These are phyloP conservation scores for Pseudocercospora cruenta DNA, from an alignment of 2,329 filamentous ascomycete genomes.

Conservation along the genomic window DNA sequence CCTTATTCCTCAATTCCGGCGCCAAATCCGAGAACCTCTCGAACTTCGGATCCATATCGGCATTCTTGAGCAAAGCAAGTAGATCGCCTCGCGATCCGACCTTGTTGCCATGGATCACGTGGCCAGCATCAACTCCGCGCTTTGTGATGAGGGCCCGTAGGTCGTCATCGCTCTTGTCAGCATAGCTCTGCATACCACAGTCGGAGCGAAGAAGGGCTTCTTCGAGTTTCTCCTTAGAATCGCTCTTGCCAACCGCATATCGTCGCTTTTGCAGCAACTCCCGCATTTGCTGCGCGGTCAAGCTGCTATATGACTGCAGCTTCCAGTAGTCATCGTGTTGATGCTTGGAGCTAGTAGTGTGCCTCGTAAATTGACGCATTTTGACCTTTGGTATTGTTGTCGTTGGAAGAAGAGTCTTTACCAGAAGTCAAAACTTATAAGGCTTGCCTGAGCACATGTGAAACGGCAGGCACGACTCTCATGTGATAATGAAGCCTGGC, in stretches of 20 bases:
- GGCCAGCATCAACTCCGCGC: conserved; percentile 2
- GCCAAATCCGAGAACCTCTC: conserved; percentile 8
- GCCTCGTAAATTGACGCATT: neutral
- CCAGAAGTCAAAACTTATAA: neutral
- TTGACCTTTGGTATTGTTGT: neutral
- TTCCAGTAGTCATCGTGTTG: neutral
- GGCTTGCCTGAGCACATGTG: neutral
- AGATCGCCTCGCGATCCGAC: neutral
- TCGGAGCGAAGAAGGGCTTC: neutral
- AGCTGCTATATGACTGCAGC: neutral
- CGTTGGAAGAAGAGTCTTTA: neutral
- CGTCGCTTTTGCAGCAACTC: neutral
- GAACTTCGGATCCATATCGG: conserved; percentile 1
- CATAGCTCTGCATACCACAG: conserved; percentile 1
- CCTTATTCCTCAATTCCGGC: conserved; percentile 14
- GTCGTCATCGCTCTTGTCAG: neutral
- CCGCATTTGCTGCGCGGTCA: neutral
- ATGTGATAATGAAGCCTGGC: neutral
- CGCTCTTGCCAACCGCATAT: neutral
- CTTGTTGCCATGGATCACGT: neutral
- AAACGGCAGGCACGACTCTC: neutral
- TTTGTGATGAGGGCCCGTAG: neutral
- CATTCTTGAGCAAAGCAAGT: neutral
- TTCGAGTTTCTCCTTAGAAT: neutral
- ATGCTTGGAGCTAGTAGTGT: neutral